Evolutionary conservation across 164 flowering plant genomes (phyloP).

Genomic region (Nelumbo lutea): DNA sequence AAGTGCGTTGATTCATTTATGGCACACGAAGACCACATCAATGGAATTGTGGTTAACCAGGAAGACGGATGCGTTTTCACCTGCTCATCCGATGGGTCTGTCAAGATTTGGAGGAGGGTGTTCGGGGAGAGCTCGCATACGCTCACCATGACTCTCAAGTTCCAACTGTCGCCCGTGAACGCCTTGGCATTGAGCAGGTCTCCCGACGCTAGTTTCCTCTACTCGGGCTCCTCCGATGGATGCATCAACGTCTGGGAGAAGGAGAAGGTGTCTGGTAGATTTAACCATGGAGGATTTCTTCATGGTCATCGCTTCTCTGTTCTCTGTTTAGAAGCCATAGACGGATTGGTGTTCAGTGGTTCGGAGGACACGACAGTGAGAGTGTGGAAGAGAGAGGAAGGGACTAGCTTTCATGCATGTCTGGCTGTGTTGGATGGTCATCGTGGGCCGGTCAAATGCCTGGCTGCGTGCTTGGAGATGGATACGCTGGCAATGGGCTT

Average conservation of each 20-base stretch:
- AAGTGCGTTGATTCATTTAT: conserved; percentile 30
- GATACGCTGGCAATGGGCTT: conserved; percentile 27
- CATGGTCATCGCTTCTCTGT: conserved; percentile 38
- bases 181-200: conserved; percentile 26
- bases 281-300: conserved; percentile 34
- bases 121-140: conserved; percentile 22
- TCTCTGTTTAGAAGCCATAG: conserved; percentile 34
- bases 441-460: conserved; percentile 41
- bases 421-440: conserved; percentile 43
- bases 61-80: conserved; percentile 34
- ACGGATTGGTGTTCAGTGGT: conserved; percentile 35
- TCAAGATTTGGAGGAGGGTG: conserved; percentile 31
- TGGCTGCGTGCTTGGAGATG: conserved; percentile 37
- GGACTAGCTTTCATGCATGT: conserved; percentile 28
- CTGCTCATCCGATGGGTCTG: conserved; percentile 31
- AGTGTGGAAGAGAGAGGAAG: conserved; percentile 47
- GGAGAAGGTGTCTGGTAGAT: conserved; percentile 30
- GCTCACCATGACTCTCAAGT: conserved; percentile 22
- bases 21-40: conserved; percentile 32
- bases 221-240: conserved; percentile 43
- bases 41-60: conserved; percentile 26
- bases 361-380: conserved; percentile 47
- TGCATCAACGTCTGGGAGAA: conserved; percentile 35
- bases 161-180: conserved; percentile 26
- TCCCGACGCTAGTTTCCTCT: conserved; percentile 21